phyloP scores from a whole-genome alignment of 306 rosid genomes.

The Prunus kanzakura region DNA sequence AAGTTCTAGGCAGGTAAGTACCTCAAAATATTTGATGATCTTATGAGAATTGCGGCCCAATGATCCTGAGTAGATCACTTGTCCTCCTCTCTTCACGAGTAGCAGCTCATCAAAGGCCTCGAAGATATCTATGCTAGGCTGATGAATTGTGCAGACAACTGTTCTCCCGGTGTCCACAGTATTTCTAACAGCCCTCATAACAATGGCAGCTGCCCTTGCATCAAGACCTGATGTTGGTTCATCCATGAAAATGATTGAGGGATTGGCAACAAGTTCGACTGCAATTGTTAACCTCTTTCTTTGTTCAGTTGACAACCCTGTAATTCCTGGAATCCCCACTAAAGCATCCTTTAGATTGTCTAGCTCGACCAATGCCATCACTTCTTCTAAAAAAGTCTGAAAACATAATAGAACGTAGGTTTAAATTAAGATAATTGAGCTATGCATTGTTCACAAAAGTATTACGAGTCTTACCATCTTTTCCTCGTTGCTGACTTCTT shows the following conservation, averaged over 20 bases:
- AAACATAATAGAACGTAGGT: neutral
- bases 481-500: slow-evolving; percentile 65
- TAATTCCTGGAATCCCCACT: slow-evolving; percentile 91
- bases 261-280: slow-evolving; percentile 97
- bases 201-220: slow-evolving; percentile 98
- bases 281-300: slow-evolving; percentile 91
- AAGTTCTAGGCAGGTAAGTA: slow-evolving; percentile 11
- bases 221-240: slow-evolving; percentile 98
- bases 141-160: slow-evolving; percentile 98
- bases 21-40: slow-evolving; percentile 81
- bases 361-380: slow-evolving; percentile 90
- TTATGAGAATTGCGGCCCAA: slow-evolving; percentile 81
- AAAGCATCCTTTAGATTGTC: slow-evolving; percentile 74
- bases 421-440: slow-evolving; percentile 11
- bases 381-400: slow-evolving; percentile 84
- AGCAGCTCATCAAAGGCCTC: slow-evolving; percentile 96
- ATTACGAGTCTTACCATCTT: slow-evolving; percentile 50
- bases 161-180: slow-evolving; percentile 98
- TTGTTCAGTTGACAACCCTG: slow-evolving; percentile 96
- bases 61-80: slow-evolving; percentile 80
- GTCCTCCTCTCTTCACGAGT: slow-evolving; percentile 94
- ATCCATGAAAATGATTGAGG: slow-evolving; percentile 98
- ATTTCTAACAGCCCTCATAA: slow-evolving; percentile 91
- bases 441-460: slow-evolving; percentile 1
- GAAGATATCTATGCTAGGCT: slow-evolving; percentile 96